Conservation (phyloP, 306 rosid genomes). For the Gastrolobium bilobum region DNA sequence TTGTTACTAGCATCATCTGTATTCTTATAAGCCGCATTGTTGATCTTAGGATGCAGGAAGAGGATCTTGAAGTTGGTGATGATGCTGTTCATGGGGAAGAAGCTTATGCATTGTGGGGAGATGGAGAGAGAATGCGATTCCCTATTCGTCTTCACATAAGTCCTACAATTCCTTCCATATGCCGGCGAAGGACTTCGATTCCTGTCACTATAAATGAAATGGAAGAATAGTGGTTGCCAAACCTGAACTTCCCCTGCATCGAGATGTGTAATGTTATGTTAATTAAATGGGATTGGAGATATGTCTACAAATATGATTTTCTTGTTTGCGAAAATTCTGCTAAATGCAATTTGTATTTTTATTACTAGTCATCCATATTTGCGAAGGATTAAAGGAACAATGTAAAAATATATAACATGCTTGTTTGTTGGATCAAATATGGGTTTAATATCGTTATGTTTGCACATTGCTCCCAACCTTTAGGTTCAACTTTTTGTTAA, state of each 20-base stretch:
- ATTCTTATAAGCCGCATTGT: constrained; percentile 52
- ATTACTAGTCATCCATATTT: too few species aligned
- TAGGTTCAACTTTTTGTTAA: too few species aligned
- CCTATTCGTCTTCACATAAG: constrained; percentile 44
- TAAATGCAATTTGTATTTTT: too few species aligned
- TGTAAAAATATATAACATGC: too few species aligned
- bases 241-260: background rate
- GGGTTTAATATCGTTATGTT: too few species aligned
- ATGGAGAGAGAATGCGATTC: constrained; percentile 61
- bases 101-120: constrained; percentile 83
- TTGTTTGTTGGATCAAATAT: too few species aligned
- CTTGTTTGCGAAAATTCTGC: background rate
- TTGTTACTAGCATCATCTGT: constrained; percentile 71
- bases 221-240: background rate
- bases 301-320: background rate
- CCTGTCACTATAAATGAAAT: background rate
- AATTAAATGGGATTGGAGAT: background rate
- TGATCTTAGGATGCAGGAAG: constrained; percentile 74
- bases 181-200: constrained; percentile 29
- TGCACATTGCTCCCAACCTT: too few species aligned
- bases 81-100: constrained; percentile 86
- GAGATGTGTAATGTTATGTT: background rate
- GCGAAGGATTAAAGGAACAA: too few species aligned
- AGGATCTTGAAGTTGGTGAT: constrained; percentile 74
- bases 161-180: constrained; percentile 42